Conservation (phyloP, 805 yeast genomes). For the Blastobotrys attinorum region DNA sequence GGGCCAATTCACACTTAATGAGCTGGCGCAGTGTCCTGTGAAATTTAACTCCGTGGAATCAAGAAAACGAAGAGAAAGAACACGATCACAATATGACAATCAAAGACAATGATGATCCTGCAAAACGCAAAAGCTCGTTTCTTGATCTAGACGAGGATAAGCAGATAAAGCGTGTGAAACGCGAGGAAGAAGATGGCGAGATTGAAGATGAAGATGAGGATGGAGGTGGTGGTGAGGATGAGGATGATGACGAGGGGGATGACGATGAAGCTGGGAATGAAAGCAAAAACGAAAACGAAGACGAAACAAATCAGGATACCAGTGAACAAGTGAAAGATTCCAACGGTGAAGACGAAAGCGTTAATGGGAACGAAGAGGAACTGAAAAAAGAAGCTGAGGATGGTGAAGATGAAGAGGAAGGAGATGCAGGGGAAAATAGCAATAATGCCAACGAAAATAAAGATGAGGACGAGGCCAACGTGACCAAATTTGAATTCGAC, state of each 20-base stretch:
- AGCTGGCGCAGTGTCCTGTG: no score
- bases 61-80: no score
- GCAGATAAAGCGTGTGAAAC: slow-evolving; percentile 23
- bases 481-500: slow-evolving; percentile 54
- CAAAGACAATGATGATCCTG: slow-evolving; percentile 1
- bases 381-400: slow-evolving; percentile 7
- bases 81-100: not conserved
- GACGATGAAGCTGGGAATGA: slow-evolving; percentile 3
- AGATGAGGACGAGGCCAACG: slow-evolving; percentile 27
- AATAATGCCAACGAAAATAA: slow-evolving; percentile 20
- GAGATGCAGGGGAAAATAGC: slow-evolving; percentile 10
- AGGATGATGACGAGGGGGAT: slow-evolving; percentile 5
- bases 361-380: slow-evolving; percentile 9
- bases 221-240: slow-evolving; percentile 23
- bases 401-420: slow-evolving; percentile 12
- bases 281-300: not conserved
- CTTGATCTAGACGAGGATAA: slow-evolving; percentile 18
- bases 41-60: no score
- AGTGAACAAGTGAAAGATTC: no score
- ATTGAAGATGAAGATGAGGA: slow-evolving; percentile 20
- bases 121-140: not conserved
- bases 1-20: no score
- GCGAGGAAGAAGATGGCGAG: slow-evolving; percentile 22
- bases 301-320: no score
- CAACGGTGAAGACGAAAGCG: slow-evolving; percentile 10